A percentile compares a stretch with the other conserved stretches of the same genome.
Evolutionary conservation across 495 filamentous ascomycete species (phyloP).

Genomic region (Annulohypoxylon maeteangense): DNA sequence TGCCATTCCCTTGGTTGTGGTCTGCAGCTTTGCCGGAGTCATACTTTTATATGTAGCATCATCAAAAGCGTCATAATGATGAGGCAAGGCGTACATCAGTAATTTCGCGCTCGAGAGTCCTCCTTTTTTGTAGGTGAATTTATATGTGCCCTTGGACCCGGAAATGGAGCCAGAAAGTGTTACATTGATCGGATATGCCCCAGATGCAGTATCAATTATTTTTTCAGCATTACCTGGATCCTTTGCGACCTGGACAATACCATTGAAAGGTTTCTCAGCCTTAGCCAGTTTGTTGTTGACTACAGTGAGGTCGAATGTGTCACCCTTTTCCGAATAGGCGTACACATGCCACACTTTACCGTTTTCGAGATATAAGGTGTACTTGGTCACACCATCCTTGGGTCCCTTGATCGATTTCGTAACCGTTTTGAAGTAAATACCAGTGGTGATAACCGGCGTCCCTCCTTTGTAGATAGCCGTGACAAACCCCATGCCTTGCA

Average conservation of each 20-base stretch:
- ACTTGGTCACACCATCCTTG: slow-evolving; percentile 78
- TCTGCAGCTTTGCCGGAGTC: slow-evolving; percentile 72
- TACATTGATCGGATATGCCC: slow-evolving; percentile 74
- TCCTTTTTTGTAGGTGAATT: slow-evolving; percentile 72
- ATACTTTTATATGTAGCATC: slow-evolving; percentile 61
- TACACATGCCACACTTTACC: slow-evolving; percentile 84
- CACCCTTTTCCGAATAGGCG: slow-evolving; percentile 64
- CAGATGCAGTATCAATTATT: slow-evolving; percentile 77
- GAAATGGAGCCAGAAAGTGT: slow-evolving; percentile 70
- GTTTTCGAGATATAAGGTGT: slow-evolving; percentile 76
- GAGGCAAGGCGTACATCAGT: slow-evolving; percentile 90
- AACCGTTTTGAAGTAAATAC: slow-evolving; percentile 76
- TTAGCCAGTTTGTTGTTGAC: slow-evolving; percentile 57
- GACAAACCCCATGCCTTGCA: slow-evolving; percentile 91
- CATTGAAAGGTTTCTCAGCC: slow-evolving; percentile 62
- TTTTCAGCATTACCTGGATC: slow-evolving; percentile 68
- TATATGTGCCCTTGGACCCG: slow-evolving; percentile 74
- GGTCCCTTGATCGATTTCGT: slow-evolving; percentile 66
- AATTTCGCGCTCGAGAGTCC: slow-evolving; percentile 68
- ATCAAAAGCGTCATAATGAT: slow-evolving; percentile 83
- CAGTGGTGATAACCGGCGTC: slow-evolving; percentile 77
- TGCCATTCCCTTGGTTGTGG: slow-evolving; percentile 86
- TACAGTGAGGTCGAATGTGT: slow-evolving; percentile 57
- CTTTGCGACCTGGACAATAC: slow-evolving; percentile 85
- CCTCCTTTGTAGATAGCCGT: slow-evolving; percentile 79